Evolutionary conservation across 768 basidiomycete species (phyloP), one percentile per base, ranked within the genome.

Genomic region (Thelephora ganbajun): DNA sequence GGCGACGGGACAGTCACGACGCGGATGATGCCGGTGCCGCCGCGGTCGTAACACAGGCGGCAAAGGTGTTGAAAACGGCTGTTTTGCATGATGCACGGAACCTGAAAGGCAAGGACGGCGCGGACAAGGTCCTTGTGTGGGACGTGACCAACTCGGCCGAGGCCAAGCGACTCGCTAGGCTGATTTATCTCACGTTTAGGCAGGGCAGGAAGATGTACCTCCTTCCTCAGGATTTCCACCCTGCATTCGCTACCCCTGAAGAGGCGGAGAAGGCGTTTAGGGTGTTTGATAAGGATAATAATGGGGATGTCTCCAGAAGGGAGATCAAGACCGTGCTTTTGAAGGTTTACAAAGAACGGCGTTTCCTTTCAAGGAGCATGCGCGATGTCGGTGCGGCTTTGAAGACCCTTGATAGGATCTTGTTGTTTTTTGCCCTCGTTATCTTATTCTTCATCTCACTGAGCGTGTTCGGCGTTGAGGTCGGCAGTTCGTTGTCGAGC

Each of bases 1-100:
- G 16, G 37, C 50, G 2, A 46, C 47, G 26, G 23, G 44, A 36
- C 23, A 39, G 46, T 45, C 22, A 37, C 12, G 50, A 46, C 11
- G 58, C 51, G 57, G 66, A 54, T 19, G 63, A 65, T 34, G 66
- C 61, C 6, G 55, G 57, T 30, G 70, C 69, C 11, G 65, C 67
- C 9, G 71, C 71, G 1, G 58, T 77, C 14, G 61, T 71, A 16
- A 52, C 51, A n/a, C 43, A 71, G 33, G 82, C 81, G 9, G 83
- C 79, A 1, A 81, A 74, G 57, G 76, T 68, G 9, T 51, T 86
- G 35, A 83, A 78, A 63, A 71, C 71, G n/a, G 80, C 79, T 1
- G 69, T 85, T 6, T 61, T 86, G 36, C 83, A 86, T 55, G 84
- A 87, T 61, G 84, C 84, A 23, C 72, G 83, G 13, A 83, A 83